A percentile compares a stretch with the other conserved stretches of the same genome.
Conservation (phyloP, 352 stramenopile genomes). For the Pythium monospermum region DNA sequence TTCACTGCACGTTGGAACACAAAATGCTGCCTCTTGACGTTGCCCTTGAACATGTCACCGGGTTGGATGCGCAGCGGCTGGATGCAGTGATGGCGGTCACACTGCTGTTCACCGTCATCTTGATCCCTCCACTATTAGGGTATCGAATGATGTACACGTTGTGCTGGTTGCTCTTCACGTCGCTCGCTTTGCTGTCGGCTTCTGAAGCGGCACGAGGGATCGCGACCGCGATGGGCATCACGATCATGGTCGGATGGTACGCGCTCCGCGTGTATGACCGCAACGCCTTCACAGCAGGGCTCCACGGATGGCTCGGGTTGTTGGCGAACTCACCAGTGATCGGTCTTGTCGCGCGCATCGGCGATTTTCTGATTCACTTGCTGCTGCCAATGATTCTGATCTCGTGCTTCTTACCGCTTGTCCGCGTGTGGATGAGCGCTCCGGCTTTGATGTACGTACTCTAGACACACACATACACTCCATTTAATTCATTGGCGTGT, state of each 20-base stretch:
- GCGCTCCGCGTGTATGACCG: slow-evolving; percentile 76
- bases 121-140: slow-evolving; percentile 46
- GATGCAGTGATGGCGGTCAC: slow-evolving; percentile 42
- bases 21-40: no score
- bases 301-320: slow-evolving; percentile 72
- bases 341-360: slow-evolving; percentile 49
- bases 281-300: slow-evolving; percentile 62
- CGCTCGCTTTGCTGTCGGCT: slow-evolving; percentile 39
- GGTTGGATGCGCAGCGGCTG: slow-evolving; percentile 20
- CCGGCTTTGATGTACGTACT: slow-evolving; percentile 55
- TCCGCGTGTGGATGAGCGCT: slow-evolving; percentile 80
- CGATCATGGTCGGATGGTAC: slow-evolving; percentile 86
- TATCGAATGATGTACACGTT: slow-evolving; percentile 78
- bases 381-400: slow-evolving; percentile 69
- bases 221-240: slow-evolving; percentile 75
- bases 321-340: slow-evolving; percentile 66
- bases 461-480: background rate
- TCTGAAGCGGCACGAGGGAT: slow-evolving; percentile 64
- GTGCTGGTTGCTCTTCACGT: slow-evolving; percentile 71
- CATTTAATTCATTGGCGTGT: background rate
- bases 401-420: slow-evolving; percentile 66
- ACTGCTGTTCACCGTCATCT: slow-evolving; percentile 58
- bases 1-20: no score
- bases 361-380: slow-evolving; percentile 63
- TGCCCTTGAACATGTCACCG: slow-evolving; percentile 3